Base-by-base conservation (phyloP, 257 asterid genomes). In the Solanum ossicruentum region DNA sequence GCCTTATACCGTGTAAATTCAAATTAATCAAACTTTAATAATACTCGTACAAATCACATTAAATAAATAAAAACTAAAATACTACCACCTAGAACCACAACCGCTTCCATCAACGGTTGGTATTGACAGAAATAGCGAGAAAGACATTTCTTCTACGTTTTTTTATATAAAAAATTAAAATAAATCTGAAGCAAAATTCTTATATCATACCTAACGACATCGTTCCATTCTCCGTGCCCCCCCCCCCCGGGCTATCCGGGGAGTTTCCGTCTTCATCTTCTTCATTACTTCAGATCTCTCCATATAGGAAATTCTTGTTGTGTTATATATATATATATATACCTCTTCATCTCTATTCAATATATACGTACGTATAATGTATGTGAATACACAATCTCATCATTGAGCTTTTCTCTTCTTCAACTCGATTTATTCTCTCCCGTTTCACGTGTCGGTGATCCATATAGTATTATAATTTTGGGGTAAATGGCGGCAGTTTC, bases 401-500 rank as follows among this genome's bases (percentile, higher is more conserved):
- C 52, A 0, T 49, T 70, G 55, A 13, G 17, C 18, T 71, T 85
- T 58, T 86, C 84, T 79, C 32, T 82, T 49, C 45, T 43, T 69
- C 20, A 43, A 43, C 3, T 72, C 80, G n/a, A 6, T 72, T 12
- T 66, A 41, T 28, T 66, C 20, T 13, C 7, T 49, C 20, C 45
- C 28, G 12, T 75, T 75, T 75, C 13, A 75, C 60, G 23, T 75
- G 81, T 75, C 81, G 60, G 81, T 47, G 81, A 75, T 47, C 60
- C 7, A 16, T 45, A 15, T 49, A 10, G 8, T 39, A 39, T 32
- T 45, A 10, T 21, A 6, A 47, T 7, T 23, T 49, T 23, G 43
- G 41, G 43, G 54, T 80, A 80, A 88, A 93, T 94, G 98, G 92
- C 90, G 85, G 93, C 90, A 93, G 94, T 79, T 88, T 83, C 96